Percentiles rank a stretch among this genome's conserved stretches.
phyloP scores from a whole-genome alignment of 1,139 yeast genomes.

The Yamadazyma blattariae region DNA sequence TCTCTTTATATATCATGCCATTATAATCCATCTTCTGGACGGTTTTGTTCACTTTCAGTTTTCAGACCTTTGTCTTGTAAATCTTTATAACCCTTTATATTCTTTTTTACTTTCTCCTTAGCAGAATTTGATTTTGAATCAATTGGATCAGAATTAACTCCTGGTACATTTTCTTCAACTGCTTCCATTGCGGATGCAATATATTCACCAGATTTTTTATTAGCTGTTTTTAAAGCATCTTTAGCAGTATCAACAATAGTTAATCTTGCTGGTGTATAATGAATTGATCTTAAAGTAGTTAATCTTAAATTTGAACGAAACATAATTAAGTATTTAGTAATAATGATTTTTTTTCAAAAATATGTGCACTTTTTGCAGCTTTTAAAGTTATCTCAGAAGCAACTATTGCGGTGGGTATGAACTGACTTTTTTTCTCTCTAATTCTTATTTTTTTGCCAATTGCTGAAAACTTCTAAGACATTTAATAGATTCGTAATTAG shows the following conservation, averaged over 20 bases:
- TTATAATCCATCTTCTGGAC: slow-evolving; percentile 44
- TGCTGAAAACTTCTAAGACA: no score
- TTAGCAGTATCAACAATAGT: slow-evolving; percentile 36
- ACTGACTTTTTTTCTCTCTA: no score
- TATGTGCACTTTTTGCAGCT: slow-evolving; percentile 4
- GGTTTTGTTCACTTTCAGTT: slow-evolving; percentile 42
- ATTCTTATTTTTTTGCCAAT: no score
- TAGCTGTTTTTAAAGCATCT: slow-evolving; percentile 32
- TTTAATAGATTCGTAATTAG: no score
- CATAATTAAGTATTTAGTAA: slow-evolving; percentile 5
- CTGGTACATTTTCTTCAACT: slow-evolving; percentile 24
- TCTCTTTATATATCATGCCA: no score
- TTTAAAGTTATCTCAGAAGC: slow-evolving; percentile 3
- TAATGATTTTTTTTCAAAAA: no score
- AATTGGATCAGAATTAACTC: slow-evolving; percentile 12
- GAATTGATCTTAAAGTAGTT: slow-evolving; percentile 11
- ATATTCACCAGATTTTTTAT: slow-evolving; percentile 33
- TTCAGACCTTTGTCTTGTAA: slow-evolving; percentile 45
- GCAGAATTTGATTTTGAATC: slow-evolving; percentile 22
- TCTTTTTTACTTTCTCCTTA: slow-evolving; percentile 21
- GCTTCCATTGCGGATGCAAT: slow-evolving; percentile 34
- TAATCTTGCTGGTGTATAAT: slow-evolving; percentile 11
- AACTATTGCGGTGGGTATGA: slow-evolving; percentile 13
- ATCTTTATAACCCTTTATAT: slow-evolving; percentile 32
- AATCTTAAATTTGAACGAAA: slow-evolving; percentile 10